A percentile compares a stretch with the other conserved stretches of the same genome.
Evolutionary conservation across 2,329 filamentous ascomycete genomes (phyloP).

Genomic region (Tolypocladium album): DNA sequence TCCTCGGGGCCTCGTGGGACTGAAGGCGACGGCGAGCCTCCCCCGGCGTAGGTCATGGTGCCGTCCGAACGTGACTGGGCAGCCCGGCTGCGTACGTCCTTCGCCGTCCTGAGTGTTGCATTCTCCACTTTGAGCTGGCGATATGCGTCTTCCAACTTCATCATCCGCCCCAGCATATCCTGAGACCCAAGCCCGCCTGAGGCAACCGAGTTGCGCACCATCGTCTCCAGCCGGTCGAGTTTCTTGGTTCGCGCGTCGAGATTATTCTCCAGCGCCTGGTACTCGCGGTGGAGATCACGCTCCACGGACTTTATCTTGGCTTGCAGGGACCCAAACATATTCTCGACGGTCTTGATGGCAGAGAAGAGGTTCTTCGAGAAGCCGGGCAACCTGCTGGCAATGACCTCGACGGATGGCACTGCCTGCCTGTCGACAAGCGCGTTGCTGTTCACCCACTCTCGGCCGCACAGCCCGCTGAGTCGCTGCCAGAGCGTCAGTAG

Average conservation of each 20-base stretch:
- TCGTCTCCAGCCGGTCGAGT: slow-evolving; percentile 75
- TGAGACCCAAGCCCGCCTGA: slow-evolving; percentile 32
- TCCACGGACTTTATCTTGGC: slow-evolving; percentile 76
- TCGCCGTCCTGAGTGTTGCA: slow-evolving; percentile 56
- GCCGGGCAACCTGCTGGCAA: slow-evolving; percentile 73
- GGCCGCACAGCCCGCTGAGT: slow-evolving; percentile 74
- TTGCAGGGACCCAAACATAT: slow-evolving; percentile 67
- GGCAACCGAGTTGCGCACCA: slow-evolving; percentile 56
- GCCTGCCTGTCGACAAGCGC: slow-evolving; percentile 78
- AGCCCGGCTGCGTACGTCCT: slow-evolving; percentile 44
- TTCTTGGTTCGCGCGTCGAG: slow-evolving; percentile 74
- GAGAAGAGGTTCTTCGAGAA: slow-evolving; percentile 85
- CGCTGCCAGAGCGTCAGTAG: slow-evolving; percentile 85
- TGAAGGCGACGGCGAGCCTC: slow-evolving; percentile 40
- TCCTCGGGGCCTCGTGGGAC: slow-evolving; percentile 41
- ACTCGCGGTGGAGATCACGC: slow-evolving; percentile 81
- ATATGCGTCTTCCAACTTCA: slow-evolving; percentile 49
- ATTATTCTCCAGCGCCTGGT: slow-evolving; percentile 72
- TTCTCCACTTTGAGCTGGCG: slow-evolving; percentile 55
- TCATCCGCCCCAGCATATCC: slow-evolving; percentile 34
- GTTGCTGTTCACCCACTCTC: slow-evolving; percentile 86
- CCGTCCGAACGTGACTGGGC: slow-evolving; percentile 29
- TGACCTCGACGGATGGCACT: slow-evolving; percentile 73
- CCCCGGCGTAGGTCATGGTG: slow-evolving; percentile 17
- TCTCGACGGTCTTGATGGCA: slow-evolving; percentile 80